Base-by-base conservation (phyloP, 179 eudicot genomes). In the Patellifolia procumbens region DNA sequence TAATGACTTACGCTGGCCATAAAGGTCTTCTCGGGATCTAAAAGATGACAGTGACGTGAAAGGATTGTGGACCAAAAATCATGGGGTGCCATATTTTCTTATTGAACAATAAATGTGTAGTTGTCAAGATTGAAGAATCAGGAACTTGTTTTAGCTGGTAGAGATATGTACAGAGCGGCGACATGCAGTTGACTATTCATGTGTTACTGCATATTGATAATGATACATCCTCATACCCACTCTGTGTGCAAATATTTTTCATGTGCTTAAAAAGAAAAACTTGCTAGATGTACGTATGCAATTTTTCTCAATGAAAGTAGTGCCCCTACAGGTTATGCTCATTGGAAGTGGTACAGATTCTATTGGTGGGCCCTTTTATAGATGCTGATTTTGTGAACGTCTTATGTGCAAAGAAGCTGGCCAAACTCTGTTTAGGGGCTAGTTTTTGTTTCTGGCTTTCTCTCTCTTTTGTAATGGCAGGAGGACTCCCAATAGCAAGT, bases 21-120 rank as follows among this genome's bases (percentile, higher is more conserved):
- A 94, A 89, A 83, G 92, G 94, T 49, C 89, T 90, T 53, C 80
- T 90, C 29, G 89, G 90, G 34, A 81, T 90, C 80, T 91, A 74
- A 82, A 55, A 26, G 46, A 62, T 43, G 76, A 63, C 70, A 64
- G 43, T 9, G 37, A 37, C 4, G 7, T 42, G 2, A 35, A 56
- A 34, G 37, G 45, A 45, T 34, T 28, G 70, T 77, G 34, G 35
- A 46, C 43, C n/a, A 43, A 35, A 45, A 62, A 26, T 63, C 51
- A 19, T 15, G 22, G 52, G 46, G 13, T 17, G 42, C 46, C 43
- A 32, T 3, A 42, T 3, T 0, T 48, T 64, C 48, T 17, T 5
- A 26, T 17, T 0, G 34, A 13, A 51, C 34, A 26, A 34, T 43
- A 56, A 63, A 35, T 31, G 16, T 61, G 43, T 28, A 35, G 4